phyloP scores from a whole-genome alignment of 208 protist genomes.

The Leishmania arabica region DNA sequence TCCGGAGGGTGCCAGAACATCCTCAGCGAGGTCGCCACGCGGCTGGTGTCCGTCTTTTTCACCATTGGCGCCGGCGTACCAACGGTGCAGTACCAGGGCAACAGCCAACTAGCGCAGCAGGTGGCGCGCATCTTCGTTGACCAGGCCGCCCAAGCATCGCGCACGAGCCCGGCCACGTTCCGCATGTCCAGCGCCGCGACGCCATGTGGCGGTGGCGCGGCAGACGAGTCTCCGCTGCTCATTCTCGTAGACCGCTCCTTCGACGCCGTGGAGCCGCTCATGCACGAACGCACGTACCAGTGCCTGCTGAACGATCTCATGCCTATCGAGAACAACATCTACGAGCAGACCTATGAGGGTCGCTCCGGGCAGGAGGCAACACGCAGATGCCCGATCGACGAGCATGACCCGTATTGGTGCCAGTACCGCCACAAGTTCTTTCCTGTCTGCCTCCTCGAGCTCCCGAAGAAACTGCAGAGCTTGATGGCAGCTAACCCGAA shows the following conservation, averaged over 20 bases:
- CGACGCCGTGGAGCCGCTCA: constrained; percentile 67
- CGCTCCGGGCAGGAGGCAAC: constrained; percentile 39
- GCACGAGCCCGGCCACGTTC: constrained; percentile 37
- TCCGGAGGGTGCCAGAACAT: constrained; percentile 42
- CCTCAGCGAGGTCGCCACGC: constrained; percentile 48
- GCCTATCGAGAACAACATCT: constrained; percentile 58
- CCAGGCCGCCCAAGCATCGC: constrained; percentile 30
- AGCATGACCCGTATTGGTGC: constrained; percentile 78
- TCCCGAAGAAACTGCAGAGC: constrained; percentile 61
- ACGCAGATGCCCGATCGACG: constrained; percentile 57
- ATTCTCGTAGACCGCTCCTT: constrained; percentile 86
- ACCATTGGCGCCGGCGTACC: constrained; percentile 61
- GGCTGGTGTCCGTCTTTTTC: constrained; percentile 61
- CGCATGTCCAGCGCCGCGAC: constrained; percentile 36
- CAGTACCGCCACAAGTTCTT: constrained; percentile 74
- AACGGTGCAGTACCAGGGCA: constrained; percentile 67
- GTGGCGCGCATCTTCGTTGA: constrained; percentile 51
- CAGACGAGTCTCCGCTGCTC: constrained; percentile 48
- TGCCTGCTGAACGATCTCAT: constrained; percentile 80
- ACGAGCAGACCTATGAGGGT: constrained; percentile 59
- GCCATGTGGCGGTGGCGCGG: background rate
- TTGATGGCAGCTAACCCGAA: constrained; percentile 62
- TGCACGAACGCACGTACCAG: constrained; percentile 90
- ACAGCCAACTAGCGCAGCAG: constrained; percentile 43
- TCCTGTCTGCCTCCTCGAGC: constrained; percentile 50